These are phyloP conservation scores for Trichoderma guizhouense DNA, from an alignment of 2,329 filamentous ascomycete genomes.

Conservation along the genomic window DNA sequence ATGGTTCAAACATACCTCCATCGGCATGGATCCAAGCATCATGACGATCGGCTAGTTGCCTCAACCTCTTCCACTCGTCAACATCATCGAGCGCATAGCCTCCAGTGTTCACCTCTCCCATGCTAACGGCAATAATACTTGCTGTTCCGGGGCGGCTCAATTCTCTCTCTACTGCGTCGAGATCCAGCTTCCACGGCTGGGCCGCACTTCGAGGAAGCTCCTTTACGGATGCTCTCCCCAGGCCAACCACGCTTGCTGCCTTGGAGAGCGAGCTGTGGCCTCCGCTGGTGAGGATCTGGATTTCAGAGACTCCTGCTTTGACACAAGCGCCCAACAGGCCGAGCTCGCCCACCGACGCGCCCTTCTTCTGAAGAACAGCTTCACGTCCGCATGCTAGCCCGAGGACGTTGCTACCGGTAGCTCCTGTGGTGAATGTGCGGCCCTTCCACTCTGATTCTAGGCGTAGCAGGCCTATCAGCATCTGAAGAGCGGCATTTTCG, in stretches of 20 bases:
- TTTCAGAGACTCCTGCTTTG: conserved; percentile 58
- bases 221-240: conserved; percentile 68
- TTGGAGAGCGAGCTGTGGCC: conserved; percentile 83
- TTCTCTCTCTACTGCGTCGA: conserved; percentile 60
- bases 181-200: conserved; percentile 67
- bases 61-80: conserved; percentile 60
- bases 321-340: conserved; percentile 67
- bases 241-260: conserved; percentile 75
- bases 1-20: conserved; percentile 50
- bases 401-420: conserved; percentile 77
- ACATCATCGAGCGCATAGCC: conserved; percentile 62
- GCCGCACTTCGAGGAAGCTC: conserved; percentile 50
- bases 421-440: conserved; percentile 55
- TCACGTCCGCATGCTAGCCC: conserved; percentile 68
- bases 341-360: conserved; percentile 58
- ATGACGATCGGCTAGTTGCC: conserved; percentile 68
- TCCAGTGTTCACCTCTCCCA: conserved; percentile 88
- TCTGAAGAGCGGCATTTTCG: conserved; percentile 66
- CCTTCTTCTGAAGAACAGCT: conserved; percentile 45
- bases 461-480: conserved; percentile 65
- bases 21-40: conserved; percentile 87
- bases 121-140: conserved; percentile 78
- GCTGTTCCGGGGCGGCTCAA: conserved; percentile 52
- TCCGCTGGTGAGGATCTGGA: conserved; percentile 77
- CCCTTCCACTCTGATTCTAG: conserved; percentile 55